Evolutionary conservation across 2,329 filamentous ascomycete species (phyloP).

Genomic region (Fusarium sp.): DNA sequence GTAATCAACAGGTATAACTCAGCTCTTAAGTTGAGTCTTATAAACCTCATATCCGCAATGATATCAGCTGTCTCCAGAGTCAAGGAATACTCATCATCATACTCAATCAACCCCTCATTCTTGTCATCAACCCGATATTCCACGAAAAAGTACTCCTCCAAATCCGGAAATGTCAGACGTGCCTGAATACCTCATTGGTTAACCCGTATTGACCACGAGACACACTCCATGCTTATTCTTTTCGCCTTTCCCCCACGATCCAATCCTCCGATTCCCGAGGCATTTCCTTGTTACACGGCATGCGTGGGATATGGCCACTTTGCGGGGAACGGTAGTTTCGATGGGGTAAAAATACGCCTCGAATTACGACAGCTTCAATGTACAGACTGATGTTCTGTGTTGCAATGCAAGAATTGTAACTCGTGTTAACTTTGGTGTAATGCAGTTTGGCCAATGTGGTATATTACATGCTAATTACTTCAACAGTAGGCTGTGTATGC

Average conservation of each 20-base stretch:
- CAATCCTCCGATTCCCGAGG: constrained; percentile 8
- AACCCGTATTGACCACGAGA: constrained; percentile 2
- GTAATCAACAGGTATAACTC: background rate
- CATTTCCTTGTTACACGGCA: constrained; percentile 11
- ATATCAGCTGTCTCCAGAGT: background rate
- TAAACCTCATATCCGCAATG: background rate
- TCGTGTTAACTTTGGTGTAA: background rate
- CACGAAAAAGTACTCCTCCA: constrained; percentile 9
- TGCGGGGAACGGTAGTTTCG: constrained; percentile 37
- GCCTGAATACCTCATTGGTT: constrained; percentile 21
- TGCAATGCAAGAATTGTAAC: background rate
- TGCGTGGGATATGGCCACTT: constrained; percentile 21
- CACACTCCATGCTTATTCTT: background rate
- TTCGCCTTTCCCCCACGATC: background rate
- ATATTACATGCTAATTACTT: constrained; percentile 33
- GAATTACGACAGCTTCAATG: background rate
- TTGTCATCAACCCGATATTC: background rate
- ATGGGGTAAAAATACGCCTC: constrained; percentile 36
- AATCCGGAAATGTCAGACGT: constrained; percentile 36
- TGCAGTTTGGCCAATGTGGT: background rate
- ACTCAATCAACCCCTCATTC: background rate
- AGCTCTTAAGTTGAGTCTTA: background rate
- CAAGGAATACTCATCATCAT: background rate
- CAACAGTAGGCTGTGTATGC: constrained; percentile 29
- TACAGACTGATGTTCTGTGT: background rate